These are phyloP conservation scores for Fibroporia radiculosa DNA, from an alignment of 768 basidiomycete species.

Conservation along the genomic window DNA sequence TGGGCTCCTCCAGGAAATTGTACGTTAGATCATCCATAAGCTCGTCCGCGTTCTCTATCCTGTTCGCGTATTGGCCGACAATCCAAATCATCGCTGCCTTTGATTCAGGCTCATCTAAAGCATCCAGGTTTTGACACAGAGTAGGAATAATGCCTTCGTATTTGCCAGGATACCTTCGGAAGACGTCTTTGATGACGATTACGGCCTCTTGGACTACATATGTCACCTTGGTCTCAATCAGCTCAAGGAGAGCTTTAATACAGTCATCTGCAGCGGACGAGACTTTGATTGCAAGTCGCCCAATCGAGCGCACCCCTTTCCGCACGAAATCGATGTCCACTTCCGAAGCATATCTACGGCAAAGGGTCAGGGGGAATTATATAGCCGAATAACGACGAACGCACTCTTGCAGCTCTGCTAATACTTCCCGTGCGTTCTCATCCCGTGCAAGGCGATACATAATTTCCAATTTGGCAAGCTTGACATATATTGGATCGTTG, in stretches of 20 bases:
- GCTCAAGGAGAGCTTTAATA: constrained; percentile 75
- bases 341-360: constrained; percentile 85
- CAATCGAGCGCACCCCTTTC: constrained; percentile 95
- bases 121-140: constrained; percentile 87
- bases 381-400: constrained; percentile 15
- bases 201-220: constrained; percentile 98
- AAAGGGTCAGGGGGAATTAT: background rate
- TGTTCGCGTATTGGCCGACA: constrained; percentile 90
- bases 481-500: constrained; percentile 98
- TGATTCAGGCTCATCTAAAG: constrained; percentile 90
- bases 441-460: constrained; percentile 97
- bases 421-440: constrained; percentile 86
- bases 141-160: constrained; percentile 96
- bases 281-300: constrained; percentile 97
- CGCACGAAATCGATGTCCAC: constrained; percentile 98
- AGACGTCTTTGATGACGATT: constrained; percentile 97
- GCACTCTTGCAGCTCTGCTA: constrained; percentile 93
- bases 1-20: constrained; percentile 87
- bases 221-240: constrained; percentile 88
- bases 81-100: constrained; percentile 99
- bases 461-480: constrained; percentile 95
- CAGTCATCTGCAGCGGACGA: constrained; percentile 82
- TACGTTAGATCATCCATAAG: constrained; percentile 87
- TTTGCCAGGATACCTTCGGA: constrained; percentile 91
- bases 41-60: constrained; percentile 94